These are phyloP conservation scores for Spongospora subterranea DNA, from an alignment of 208 protist genomes.

Conservation along the genomic window DNA sequence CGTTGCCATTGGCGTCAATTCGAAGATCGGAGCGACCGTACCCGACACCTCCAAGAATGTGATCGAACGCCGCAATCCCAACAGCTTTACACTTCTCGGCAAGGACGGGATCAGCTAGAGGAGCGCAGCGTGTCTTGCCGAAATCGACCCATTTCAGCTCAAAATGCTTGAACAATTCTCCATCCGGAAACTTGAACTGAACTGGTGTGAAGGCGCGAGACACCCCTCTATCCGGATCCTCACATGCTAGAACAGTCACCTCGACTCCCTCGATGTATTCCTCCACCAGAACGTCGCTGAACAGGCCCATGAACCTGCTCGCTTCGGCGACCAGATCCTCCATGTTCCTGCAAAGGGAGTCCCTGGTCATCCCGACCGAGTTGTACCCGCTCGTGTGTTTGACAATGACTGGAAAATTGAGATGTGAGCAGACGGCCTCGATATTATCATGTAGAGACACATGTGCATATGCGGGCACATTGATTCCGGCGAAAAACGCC, in stretches of 20 bases:
- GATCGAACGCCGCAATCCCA: conserved; percentile 28
- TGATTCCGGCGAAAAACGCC: conserved; percentile 2
- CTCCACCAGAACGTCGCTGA: conserved; percentile 30
- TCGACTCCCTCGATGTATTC: conserved; percentile 53
- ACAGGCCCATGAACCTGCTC: background rate
- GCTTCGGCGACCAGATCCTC: background rate
- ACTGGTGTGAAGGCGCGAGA: conserved; percentile 18
- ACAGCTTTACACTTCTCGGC: conserved; percentile 50
- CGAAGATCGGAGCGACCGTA: conserved; percentile 26
- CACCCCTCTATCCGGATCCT: background rate
- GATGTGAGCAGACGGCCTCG: background rate
- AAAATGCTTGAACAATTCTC: conserved; percentile 55
- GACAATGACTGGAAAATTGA: conserved; percentile 30
- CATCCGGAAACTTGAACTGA: conserved; percentile 49
- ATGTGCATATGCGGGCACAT: conserved; percentile 25
- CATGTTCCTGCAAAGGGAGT: background rate
- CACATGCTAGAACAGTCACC: conserved; percentile 49
- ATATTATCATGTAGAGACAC: background rate
- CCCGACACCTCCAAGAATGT: conserved; percentile 21
- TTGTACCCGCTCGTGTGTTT: conserved; percentile 55
- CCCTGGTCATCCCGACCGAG: conserved; percentile 16
- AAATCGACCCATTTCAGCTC: conserved; percentile 56
- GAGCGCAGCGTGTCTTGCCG: background rate
- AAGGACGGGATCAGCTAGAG: background rate
- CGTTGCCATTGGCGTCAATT: conserved; percentile 41